Conservation (phyloP, 495 filamentous ascomycete species). For the Wilcoxina mikolae region DNA sequence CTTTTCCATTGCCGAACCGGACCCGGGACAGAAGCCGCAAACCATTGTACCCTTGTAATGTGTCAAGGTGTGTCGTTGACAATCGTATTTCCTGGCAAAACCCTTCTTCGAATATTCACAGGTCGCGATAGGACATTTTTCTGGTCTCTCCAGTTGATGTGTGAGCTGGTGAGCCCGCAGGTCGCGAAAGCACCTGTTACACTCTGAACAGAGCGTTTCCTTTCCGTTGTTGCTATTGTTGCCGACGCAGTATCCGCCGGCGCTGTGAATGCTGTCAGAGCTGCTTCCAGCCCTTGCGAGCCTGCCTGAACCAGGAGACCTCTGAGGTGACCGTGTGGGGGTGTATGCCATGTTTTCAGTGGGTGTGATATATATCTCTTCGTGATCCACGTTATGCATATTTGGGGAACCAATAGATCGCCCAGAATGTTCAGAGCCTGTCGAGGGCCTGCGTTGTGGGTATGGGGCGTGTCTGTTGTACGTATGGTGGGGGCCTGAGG, state of each 20-base stretch:
- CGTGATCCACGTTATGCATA: conserved; percentile 8
- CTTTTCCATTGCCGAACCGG: conserved; percentile 85
- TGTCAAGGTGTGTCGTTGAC: conserved; percentile 93
- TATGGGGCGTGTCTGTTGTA: conserved; percentile 16
- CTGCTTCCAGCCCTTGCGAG: conserved; percentile 14
- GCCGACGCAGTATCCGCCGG: conserved; percentile 12
- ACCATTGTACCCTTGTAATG: conserved; percentile 99
- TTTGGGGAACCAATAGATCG: conserved; percentile 19
- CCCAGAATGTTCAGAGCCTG: conserved; percentile 22
- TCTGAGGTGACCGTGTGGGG: conserved; percentile 15
- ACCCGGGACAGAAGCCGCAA: conserved; percentile 90
- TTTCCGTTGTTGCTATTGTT: conserved; percentile 23
- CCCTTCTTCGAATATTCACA: conserved; percentile 95
- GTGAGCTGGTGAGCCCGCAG: conserved; percentile 75
- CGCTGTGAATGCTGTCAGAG: conserved; percentile 17
- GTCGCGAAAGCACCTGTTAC: conserved; percentile 27
- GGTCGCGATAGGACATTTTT: conserved; percentile 87
- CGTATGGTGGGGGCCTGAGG: not conserved
- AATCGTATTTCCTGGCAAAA: conserved; percentile 96
- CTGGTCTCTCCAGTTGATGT: conserved; percentile 81
- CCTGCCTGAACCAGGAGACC: conserved; percentile 8
- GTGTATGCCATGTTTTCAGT: conserved; percentile 3
- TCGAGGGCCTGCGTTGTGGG: conserved; percentile 16
- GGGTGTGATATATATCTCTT: conserved; percentile 11
- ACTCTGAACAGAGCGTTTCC: conserved; percentile 26